Base-by-base conservation (phyloP, 2,329 filamentous ascomycete species). In the Erysiphe pulchra region DNA sequence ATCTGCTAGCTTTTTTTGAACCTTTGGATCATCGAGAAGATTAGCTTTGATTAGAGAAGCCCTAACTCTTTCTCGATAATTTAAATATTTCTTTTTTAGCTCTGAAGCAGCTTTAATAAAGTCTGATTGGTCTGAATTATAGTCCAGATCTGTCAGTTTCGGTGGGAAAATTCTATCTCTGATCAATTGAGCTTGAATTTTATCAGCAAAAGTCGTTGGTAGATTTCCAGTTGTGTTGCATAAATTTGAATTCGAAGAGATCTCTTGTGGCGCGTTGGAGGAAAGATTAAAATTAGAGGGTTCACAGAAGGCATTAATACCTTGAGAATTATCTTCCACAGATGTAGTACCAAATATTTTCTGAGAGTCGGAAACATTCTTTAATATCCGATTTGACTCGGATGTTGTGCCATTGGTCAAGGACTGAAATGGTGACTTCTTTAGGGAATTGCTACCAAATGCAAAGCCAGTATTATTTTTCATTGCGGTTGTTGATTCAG, bases 21-120 rank as follows among this genome's bases (percentile, higher is more conserved):
- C 70, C 31, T 75, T 69, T 2, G 75, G 75, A 50, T 79, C 72
- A 56, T 79, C 75, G 47, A 79, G 72, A 8, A 77, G 60, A 11
- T 69, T 70, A 13, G 67, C 71, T 49, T 66, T 69, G 47, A 75
- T 72, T 38, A 79, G 59, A 4, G 69, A 70, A 13, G 63, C 62
- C 44, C 75, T 69, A 8, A 69, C 73, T 49, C 65, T 68, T 46
- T 64, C 64, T 46, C 74, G 66, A 51, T 77, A 77, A 11, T 60
- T 60, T 50, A 72, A 73, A 55, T 70, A 71, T 16, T 46, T 16
- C 16, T 14, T 34, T 13, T 38, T 17, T 36, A 46, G 34, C 10
- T 42, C 36, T 16, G 38, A n/a, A 16, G 38, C 45, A 8, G 38
- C 24, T 9, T 46, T 33, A 14, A 41, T 41, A 20, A 41, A 41